These are phyloP conservation scores for Xerophyta viscosa DNA, from an alignment of 106 monocot species.

Conservation along the genomic window DNA sequence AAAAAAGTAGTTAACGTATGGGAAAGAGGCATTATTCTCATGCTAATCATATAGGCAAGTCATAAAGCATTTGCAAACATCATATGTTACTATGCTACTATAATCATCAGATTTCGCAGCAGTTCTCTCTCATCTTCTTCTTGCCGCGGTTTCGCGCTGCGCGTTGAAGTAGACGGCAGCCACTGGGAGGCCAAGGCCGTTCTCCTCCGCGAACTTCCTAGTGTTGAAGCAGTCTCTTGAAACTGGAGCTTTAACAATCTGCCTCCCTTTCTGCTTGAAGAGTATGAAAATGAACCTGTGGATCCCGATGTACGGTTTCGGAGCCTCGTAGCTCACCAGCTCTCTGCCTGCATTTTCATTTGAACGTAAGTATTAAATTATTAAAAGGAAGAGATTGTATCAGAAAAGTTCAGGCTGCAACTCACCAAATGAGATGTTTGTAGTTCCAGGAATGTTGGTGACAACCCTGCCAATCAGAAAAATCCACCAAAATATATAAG, in stretches of 20 bases:
- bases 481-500: too few species aligned
- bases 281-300: conserved; percentile 33
- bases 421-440: conserved; percentile 36
- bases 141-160: conserved; percentile 31
- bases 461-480: conserved; percentile 26
- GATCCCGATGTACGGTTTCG: conserved; percentile 32
- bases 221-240: conserved; percentile 31
- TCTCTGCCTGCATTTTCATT: conserved; percentile 18
- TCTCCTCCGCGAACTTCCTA: conserved; percentile 22
- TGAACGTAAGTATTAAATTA: not conserved
- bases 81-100: too few species aligned
- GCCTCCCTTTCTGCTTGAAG: conserved; percentile 34
- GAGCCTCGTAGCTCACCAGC: conserved; percentile 26
- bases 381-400: not conserved
- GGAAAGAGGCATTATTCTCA: too few species aligned
- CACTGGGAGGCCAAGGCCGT: conserved; percentile 32
- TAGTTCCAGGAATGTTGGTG: conserved; percentile 38
- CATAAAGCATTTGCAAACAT: too few species aligned
- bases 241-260: conserved; percentile 9
- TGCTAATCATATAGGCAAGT: too few species aligned
- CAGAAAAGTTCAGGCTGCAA: not conserved
- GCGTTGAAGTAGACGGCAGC: conserved; percentile 33
- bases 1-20: too few species aligned
- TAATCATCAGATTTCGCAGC: too few species aligned
- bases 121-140: conserved; percentile 35